phyloP scores from a whole-genome alignment of 768 basidiomycete genomes.

The Tubosaeta sp. region DNA sequence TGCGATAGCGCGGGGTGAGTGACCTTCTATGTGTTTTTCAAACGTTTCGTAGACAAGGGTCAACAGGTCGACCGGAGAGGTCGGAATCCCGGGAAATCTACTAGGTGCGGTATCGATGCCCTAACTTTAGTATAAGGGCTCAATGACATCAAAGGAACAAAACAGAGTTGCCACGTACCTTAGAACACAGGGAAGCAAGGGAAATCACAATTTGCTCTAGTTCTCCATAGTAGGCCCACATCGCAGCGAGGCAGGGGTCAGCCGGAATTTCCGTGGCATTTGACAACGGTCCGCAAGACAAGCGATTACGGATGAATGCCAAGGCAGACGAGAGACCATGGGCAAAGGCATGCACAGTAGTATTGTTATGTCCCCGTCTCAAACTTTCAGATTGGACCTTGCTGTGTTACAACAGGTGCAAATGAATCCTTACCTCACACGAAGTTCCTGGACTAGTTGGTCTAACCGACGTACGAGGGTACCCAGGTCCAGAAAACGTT shows the following conservation, averaged over 20 bases:
- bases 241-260: conserved; percentile 32
- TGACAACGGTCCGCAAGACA: conserved; percentile 37
- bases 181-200: conserved; percentile 53
- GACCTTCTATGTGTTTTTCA: conserved; percentile 47
- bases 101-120: conserved; percentile 30
- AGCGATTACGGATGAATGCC: conserved; percentile 43
- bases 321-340: conserved; percentile 60
- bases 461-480: conserved; percentile 66
- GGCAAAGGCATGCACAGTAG: conserved; percentile 61
- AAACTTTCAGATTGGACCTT: conserved; percentile 4
- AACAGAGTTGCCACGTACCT: conserved; percentile 41
- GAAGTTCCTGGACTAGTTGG: conserved; percentile 41
- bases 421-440: conserved; percentile 40
- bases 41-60: conserved; percentile 60
- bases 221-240: conserved; percentile 49
- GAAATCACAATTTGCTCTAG: conserved; percentile 49
- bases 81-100: conserved; percentile 38
- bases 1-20: conserved; percentile 43
- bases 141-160: not conserved
- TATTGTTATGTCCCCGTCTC: conserved; percentile 45
- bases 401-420: not conserved
- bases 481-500: conserved; percentile 66
- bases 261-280: conserved; percentile 15
- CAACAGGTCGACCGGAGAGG: conserved; percentile 47
- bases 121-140: conserved; percentile 17